Conservation (phyloP, 495 filamentous ascomycete species). For the Chaetomium fimeti region DNA sequence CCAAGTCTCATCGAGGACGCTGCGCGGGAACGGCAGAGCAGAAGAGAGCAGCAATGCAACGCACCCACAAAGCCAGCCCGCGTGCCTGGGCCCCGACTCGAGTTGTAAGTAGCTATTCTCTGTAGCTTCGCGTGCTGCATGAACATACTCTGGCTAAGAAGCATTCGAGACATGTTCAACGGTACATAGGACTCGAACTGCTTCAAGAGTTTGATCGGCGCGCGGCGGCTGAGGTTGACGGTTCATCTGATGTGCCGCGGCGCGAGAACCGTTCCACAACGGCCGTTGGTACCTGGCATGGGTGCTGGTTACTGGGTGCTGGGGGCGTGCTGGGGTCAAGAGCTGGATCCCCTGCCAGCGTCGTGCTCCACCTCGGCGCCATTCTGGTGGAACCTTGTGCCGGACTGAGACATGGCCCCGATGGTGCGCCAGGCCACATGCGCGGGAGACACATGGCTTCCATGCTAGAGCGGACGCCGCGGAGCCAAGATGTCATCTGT, state of each 20-base stretch:
- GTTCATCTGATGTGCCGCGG: constrained; percentile 20
- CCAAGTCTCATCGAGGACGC: neutral
- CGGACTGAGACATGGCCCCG: constrained; percentile 19
- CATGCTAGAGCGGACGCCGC: neutral
- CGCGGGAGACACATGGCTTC: constrained; percentile 10
- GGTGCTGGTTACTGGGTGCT: neutral
- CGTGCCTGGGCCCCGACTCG: neutral
- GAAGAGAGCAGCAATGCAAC: constrained; percentile 1
- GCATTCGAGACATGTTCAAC: neutral
- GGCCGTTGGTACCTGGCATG: constrained; percentile 2
- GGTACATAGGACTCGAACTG: neutral
- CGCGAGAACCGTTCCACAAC: constrained; percentile 5
- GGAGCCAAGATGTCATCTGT: constrained; percentile 5
- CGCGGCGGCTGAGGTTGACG: neutral
- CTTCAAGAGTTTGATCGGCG: constrained; percentile 20
- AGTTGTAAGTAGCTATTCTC: neutral
- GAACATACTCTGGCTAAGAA: neutral
- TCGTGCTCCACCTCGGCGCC: constrained; percentile 19
- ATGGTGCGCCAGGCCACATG: constrained; percentile 12
- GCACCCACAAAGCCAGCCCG: neutral
- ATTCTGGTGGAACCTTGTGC: constrained; percentile 11
- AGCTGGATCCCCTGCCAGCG: constrained; percentile 18
- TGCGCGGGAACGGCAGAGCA: neutral
- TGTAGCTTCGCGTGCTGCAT: no score
- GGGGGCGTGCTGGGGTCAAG: constrained; percentile 3